These are phyloP conservation scores for Talaromyces sp. DNA, from an alignment of 2,329 filamentous ascomycete species.

Conservation along the genomic window DNA sequence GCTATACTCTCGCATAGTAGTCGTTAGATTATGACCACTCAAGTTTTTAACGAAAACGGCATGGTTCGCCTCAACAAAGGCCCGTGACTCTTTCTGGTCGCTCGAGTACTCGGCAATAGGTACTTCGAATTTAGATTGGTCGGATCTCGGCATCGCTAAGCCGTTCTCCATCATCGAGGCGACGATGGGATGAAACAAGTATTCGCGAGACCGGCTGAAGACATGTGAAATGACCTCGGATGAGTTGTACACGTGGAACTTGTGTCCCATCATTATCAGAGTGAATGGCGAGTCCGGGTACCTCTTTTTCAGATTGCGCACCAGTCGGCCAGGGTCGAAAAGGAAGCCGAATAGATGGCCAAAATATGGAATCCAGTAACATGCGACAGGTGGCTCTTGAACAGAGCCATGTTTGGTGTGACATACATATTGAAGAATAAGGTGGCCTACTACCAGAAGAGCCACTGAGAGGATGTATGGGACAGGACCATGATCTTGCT, in stretches of 20 bases:
- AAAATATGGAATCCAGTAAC: conserved; percentile 7
- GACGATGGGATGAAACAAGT: conserved; percentile 10
- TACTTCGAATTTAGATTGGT: conserved; percentile 8
- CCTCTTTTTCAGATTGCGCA: conserved; percentile 3
- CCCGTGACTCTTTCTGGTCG: conserved; percentile 5
- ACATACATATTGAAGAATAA: neutral
- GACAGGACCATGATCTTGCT: neutral
- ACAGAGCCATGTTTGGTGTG: neutral
- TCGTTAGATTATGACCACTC: neutral
- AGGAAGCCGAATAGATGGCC: conserved; percentile 10
- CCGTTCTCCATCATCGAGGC: conserved; percentile 12
- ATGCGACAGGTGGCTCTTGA: conserved; percentile 5
- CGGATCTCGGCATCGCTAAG: conserved; percentile 1
- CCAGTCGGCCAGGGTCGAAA: conserved; percentile 1
- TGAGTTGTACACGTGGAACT: conserved; percentile 11
- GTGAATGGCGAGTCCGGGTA: conserved; percentile 9
- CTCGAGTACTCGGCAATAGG: conserved; percentile 1
- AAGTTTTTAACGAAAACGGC: conserved; percentile 7
- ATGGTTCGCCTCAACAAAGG: conserved; percentile 7
- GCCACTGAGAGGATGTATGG: neutral
- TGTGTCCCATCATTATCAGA: conserved; percentile 8
- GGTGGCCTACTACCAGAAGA: neutral
- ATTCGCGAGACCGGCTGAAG: conserved; percentile 10
- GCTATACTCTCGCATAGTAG: conserved; percentile 7
- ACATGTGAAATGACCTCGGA: conserved; percentile 5